These are phyloP conservation scores for Ocimum tenuiflorum DNA, from an alignment of 257 asterid species.

Conservation along the genomic window DNA sequence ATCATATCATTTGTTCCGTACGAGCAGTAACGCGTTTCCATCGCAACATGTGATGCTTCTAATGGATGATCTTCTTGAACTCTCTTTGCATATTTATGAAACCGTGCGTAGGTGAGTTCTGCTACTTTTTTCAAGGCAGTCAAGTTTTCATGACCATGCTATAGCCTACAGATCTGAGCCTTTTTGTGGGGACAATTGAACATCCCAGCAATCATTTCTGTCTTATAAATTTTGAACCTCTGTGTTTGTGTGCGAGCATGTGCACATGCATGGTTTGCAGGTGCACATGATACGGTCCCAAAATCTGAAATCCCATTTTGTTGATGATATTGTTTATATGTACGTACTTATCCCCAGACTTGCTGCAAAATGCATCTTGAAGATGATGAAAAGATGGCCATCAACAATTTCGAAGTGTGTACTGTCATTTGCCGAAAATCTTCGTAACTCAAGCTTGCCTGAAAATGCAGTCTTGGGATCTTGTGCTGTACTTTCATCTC, in stretches of 20 bases:
- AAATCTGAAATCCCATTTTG: slow-evolving; percentile 1
- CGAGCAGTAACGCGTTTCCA: slow-evolving; percentile 49
- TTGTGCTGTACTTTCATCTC: slow-evolving; percentile 87
- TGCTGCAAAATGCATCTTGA: slow-evolving; percentile 74
- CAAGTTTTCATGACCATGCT: background rate
- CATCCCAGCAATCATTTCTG: background rate
- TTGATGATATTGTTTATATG: slow-evolving; percentile 12
- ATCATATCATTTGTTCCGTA: slow-evolving; percentile 70
- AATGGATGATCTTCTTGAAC: slow-evolving; percentile 80
- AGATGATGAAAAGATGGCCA: slow-evolving; percentile 97
- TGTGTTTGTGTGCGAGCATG: background rate
- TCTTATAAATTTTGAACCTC: background rate
- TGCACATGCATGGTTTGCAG: background rate
- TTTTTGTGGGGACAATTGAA: background rate
- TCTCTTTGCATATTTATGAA: slow-evolving; percentile 86
- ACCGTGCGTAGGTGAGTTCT: slow-evolving; percentile 80
- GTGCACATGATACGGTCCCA: slow-evolving; percentile 14
- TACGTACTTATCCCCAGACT: slow-evolving; percentile 39
- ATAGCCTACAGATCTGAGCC: slow-evolving; percentile 1
- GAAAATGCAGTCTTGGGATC: slow-evolving; percentile 95
- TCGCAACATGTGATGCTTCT: slow-evolving; percentile 52
- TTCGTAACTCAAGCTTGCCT: slow-evolving; percentile 59
- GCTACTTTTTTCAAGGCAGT: slow-evolving; percentile 4
- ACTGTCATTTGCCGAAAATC: slow-evolving; percentile 55
- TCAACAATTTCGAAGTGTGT: slow-evolving; percentile 81